Evolutionary conservation across 1,284 basidiomycete genomes (phyloP).

Genomic region (Puccinia sorghi): DNA sequence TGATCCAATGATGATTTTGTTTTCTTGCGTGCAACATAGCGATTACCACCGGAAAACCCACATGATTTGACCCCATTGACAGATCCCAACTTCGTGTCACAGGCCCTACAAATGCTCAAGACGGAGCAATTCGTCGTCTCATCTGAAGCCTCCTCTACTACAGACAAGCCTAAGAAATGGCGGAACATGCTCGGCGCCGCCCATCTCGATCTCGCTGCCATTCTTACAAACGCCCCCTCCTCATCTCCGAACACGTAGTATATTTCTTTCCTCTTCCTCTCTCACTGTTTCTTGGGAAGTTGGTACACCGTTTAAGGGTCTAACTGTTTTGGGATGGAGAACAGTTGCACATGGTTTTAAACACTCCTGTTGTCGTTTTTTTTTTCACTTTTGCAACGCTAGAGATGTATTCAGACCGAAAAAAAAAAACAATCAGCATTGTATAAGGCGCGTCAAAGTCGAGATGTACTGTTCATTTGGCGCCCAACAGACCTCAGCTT

Average conservation of each 20-base stretch:
- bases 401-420: no score
- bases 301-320: no score
- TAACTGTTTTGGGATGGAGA: no score
- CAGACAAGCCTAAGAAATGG: constrained; percentile 15
- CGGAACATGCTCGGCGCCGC: constrained; percentile 23
- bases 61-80: constrained; percentile 87
- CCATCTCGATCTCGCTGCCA: constrained; percentile 33
- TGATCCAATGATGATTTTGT: neutral
- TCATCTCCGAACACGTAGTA: no score
- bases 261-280: neutral
- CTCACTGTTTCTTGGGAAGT: no score
- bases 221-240: neutral
- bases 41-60: constrained; percentile 67
- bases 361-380: no score
- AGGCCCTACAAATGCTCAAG: constrained; percentile 31
- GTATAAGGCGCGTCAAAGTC: no score
- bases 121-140: constrained; percentile 2
- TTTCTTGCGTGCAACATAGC: constrained; percentile 60
- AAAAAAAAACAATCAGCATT: no score
- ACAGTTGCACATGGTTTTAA: no score
- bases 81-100: constrained; percentile 81
- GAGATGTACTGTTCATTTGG: no score
- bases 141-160: constrained; percentile 10
- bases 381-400: no score
- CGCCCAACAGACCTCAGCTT: no score